Base-by-base conservation (phyloP, 495 filamentous ascomycete species). In the Hypoxylon trugodes region DNA sequence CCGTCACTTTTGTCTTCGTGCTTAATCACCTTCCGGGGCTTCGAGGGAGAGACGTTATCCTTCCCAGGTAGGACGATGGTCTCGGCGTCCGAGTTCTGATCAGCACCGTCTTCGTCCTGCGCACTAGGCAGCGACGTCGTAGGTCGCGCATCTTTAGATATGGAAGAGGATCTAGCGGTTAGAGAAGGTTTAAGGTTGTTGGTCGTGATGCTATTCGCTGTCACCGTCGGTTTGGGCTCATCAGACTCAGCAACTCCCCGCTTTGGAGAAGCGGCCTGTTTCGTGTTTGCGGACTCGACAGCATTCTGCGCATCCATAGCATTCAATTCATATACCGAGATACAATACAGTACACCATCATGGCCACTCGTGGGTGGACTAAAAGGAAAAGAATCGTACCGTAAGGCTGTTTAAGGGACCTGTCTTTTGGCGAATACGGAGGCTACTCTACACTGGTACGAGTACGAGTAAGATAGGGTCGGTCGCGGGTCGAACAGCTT, bases 51-150 rank as follows among this genome's bases (percentile, higher is more conserved):
- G 66, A 86, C 71, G 36, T 87, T 87, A 66, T 91, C 86, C 55
- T 90, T 90, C 33, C 88, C 88, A 16, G 88, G 86, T 18, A 91
- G 79, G 40, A 92, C 88, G 58, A 92, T 90, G 4, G 90, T 93
- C 75, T 92, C 89, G 54, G 90, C 89, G 73, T 93, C 90, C 9
- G 89, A 92, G 69, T 92, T 89, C 50, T 82, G 84, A 32, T 86
- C 84, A 55, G 66, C 75, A 22, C 45, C 73, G 73, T 79, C 74
- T 15, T 79, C 77, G 26, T 79, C 79, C 45, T 69, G 65, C 22
- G 72, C 59, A 37, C 49, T 61, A 9, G 69, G 35, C 13, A 49
- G 48, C 22, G 52, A 43, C 30, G 62, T 58, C 16, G 43, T 45
- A 13, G 64, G 16, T 15, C 46, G 58, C n/a, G 43, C 42, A 33